Evolutionary conservation across 257 asterid genomes (phyloP), one percentile per base, ranked within the genome.

Genomic region (Sherardia arvensis): DNA sequence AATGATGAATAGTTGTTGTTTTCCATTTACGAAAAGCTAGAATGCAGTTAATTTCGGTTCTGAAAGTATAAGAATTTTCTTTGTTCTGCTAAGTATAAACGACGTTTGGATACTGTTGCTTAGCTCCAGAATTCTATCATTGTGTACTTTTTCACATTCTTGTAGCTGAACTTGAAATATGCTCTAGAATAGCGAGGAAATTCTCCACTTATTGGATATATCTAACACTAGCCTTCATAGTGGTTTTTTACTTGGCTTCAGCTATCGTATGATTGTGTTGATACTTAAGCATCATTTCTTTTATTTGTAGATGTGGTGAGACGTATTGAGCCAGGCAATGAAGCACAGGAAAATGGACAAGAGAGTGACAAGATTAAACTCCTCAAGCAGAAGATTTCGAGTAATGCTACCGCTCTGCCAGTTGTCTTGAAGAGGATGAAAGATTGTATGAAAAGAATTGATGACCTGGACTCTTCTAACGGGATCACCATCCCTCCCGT

Each of bases 341-440:
- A 47, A 66, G 65, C 68, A 36, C 63, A 71, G 53, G 63, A 62
- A 32, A 78, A 74, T 40, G 74, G 73, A 67, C 66, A 63, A 12
- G 81, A 72, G 53, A 77, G 70, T 26, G 83, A 83, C 70, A 83
- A 82, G 67, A 61, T 82, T 55, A 70, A 59, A 60, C 73, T 85
- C 68, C 81, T 88, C 69, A 85, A 87, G 58, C 83, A 84, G 77
- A 92, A 85, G 88, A 80, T 81, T 49, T 79, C 78, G 32, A 77
- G 84, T 63, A 84, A 80, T 77, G 80, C 84, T 2, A 60, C 80
- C 18, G 63, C 69, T 1, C 61, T 84, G 71, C 86, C 87, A 40
- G 62, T 55, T 53, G 74, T 82, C 53, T 73, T 82, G 79, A 84
- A 80, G 67, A 85, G 87, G 80, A 76, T 84, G 89, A 85, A 85